Percentiles rank a stretch among this genome's conserved stretches.
These are phyloP conservation scores for Fusarium musae DNA, from an alignment of 2,329 filamentous ascomycete species.

Conservation along the genomic window DNA sequence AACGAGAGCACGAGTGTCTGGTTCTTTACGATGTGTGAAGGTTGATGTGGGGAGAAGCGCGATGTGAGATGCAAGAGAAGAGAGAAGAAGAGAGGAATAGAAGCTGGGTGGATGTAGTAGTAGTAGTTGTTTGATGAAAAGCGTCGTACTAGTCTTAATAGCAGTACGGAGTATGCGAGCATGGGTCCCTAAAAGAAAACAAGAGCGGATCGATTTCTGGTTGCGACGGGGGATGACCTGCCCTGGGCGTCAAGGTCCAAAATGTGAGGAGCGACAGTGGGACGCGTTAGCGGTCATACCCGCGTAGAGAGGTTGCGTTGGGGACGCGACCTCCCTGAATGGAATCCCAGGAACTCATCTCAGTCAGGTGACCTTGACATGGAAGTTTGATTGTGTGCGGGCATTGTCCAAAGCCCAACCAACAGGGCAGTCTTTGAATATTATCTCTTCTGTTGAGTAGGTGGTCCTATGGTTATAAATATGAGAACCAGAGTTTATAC, in stretches of 20 bases:
- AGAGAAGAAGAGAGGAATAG: neutral
- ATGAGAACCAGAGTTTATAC: neutral
- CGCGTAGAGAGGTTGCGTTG: conserved; percentile 47
- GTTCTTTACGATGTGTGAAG: conserved; percentile 9
- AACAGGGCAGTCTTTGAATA: neutral
- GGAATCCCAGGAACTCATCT: neutral
- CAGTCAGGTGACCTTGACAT: conserved; percentile 19
- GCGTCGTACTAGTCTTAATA: conserved; percentile 23
- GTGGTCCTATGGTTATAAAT: neutral
- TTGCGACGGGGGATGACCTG: conserved; percentile 41
- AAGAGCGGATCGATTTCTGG: conserved; percentile 40
- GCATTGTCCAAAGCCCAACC: neutral
- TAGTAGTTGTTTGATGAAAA: conserved; percentile 23
- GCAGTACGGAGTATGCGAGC: neutral
- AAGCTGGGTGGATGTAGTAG: conserved; percentile 15
- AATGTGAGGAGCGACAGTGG: conserved; percentile 29
- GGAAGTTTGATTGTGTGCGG: neutral
- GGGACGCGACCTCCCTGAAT: conserved; percentile 17
- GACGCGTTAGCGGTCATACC: conserved; percentile 44
- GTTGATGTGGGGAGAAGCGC: conserved; percentile 9
- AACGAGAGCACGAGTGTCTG: neutral
- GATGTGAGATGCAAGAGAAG: conserved; percentile 13
- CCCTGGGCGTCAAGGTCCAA: conserved; percentile 21
- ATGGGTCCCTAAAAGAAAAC: conserved; percentile 34
- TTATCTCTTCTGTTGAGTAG: neutral